Base-by-base conservation (phyloP, 169 alveolate genomes). In the Cryptosporidium canis region DNA sequence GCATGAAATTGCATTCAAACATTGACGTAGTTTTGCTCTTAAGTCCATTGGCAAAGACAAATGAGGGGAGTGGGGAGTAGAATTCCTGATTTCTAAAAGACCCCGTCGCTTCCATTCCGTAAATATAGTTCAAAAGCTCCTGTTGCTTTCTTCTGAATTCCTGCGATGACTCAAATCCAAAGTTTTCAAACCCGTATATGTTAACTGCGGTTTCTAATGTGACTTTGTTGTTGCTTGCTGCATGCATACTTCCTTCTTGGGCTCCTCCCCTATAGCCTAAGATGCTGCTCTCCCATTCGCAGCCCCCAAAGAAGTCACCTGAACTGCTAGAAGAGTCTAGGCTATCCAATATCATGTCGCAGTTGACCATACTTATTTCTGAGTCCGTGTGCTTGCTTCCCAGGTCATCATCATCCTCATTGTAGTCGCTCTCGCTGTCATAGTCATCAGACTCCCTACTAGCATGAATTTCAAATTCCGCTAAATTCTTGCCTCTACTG, bases 201-300 rank as follows among this genome's bases (percentile, higher is more conserved):
- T 70, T 58, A 55, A 70, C 33, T 12, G 56, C 53, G 4, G 84
- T 48, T 51, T 70, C 84, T n/a, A 70, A 16, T 27, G 84, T 51
- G 24, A 47, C 39, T 33, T 51, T 27, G 7, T 51, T 51, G 0
- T 51, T 51, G 24, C 3, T 18, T 51, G 5, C 21, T n/a, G 45
- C n/a, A 67, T 41, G 21, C 24, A 5, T 67, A 45, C 21, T 29
- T 18, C 3, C 45, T 67, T 16, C n/a, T 18, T 39, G 35, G 8
- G 11, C 21, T 45, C n/a, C 35, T 67, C 16, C 18, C 18, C 45
- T 11, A 44, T 35, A 24, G 11, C 24, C 21, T 18, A n/a, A n/a
- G n/a, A n/a, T n/a, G n/a, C n/a, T n/a, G n/a, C n/a, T n/a, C n/a
- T n/a, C n/a, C n/a, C n/a, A n/a, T n/a, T n/a, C n/a, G n/a, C n/a